Percentiles rank a stretch among this genome's conserved stretches.
Conservation (phyloP, 73 alveolate species). For the Paramecium sexaurelia region DNA sequence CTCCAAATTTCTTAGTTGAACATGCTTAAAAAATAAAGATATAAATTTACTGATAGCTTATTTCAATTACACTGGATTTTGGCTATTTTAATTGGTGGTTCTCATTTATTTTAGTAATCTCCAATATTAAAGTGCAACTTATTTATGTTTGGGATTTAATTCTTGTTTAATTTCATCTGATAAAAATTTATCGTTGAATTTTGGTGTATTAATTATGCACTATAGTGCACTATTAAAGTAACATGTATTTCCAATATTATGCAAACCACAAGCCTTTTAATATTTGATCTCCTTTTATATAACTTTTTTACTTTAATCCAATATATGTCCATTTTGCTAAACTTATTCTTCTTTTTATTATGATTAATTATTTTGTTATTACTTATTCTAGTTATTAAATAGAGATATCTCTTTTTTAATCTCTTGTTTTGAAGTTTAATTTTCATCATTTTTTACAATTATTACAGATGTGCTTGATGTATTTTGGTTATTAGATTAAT, state of each 20-base stretch:
- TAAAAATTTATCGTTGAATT: constrained; percentile 41
- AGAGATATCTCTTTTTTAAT: neutral
- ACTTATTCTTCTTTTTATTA: neutral
- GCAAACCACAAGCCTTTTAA: constrained; percentile 71
- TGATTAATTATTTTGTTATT: neutral
- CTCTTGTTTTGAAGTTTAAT: neutral
- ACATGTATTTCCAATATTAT: constrained; percentile 91
- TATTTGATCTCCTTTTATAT: neutral
- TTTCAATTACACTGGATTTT: constrained; percentile 70
- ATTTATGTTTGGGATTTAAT: constrained; percentile 23
- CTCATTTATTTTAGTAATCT: constrained; percentile 58
- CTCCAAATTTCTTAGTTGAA: constrained; percentile 75
- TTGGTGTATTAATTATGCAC: constrained; percentile 55
- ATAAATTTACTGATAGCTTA: constrained; percentile 62
- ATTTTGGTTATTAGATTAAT: neutral
- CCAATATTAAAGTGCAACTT: constrained; percentile 43
- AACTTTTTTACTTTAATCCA: neutral
- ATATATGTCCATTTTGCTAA: neutral
- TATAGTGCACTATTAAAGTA: constrained; percentile 73
- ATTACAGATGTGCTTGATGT: neutral
- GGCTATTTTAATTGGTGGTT: constrained; percentile 7
- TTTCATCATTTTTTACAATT: neutral
- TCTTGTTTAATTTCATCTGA: neutral
- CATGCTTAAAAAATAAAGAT: neutral
- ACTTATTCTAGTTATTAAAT: neutral